These are phyloP conservation scores for Coemansia sp. DNA, from an alignment of 192 early-diverging fungal genomes.

Conservation along the genomic window DNA sequence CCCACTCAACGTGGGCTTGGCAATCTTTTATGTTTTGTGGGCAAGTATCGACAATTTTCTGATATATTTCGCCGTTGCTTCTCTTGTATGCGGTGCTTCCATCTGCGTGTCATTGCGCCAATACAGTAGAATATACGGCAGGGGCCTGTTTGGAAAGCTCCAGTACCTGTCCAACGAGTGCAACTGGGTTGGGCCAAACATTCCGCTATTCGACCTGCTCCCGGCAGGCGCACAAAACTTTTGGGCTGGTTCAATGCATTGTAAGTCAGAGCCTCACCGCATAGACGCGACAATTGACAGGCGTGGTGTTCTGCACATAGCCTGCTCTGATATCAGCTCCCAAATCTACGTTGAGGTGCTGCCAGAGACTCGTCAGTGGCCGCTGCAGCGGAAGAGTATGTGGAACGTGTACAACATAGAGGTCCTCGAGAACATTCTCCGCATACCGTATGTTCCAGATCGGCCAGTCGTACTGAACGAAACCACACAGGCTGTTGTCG, in stretches of 20 bases:
- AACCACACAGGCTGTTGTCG: conserved; percentile 53
- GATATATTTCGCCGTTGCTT: conserved; percentile 29
- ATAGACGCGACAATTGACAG: conserved; percentile 50
- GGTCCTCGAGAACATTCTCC: conserved; percentile 33
- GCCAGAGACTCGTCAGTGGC: conserved; percentile 58
- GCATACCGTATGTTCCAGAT: conserved; percentile 19
- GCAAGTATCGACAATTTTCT: conserved; percentile 38
- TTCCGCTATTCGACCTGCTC: conserved; percentile 58
- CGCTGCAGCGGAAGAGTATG: conserved; percentile 51
- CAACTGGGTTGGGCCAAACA: conserved; percentile 55
- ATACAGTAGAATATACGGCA: conserved; percentile 50
- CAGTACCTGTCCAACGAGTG: conserved; percentile 42
- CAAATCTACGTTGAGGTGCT: conserved; percentile 48
- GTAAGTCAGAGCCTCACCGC: conserved; percentile 21
- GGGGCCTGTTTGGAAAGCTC: conserved; percentile 20
- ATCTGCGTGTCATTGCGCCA: conserved; percentile 35
- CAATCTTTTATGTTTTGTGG: conserved; percentile 40
- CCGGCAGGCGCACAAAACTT: conserved; percentile 62
- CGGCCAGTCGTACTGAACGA: conserved; percentile 35
- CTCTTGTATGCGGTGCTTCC: conserved; percentile 16
- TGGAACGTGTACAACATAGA: conserved; percentile 53
- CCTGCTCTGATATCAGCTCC: conserved; percentile 8
- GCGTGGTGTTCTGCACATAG: conserved; percentile 42
- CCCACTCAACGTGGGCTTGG: conserved; percentile 55
- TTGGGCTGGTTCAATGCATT: conserved; percentile 57